Conservation (phyloP, 2,329 filamentous ascomycete species). For the Lecanosticta acicola region DNA sequence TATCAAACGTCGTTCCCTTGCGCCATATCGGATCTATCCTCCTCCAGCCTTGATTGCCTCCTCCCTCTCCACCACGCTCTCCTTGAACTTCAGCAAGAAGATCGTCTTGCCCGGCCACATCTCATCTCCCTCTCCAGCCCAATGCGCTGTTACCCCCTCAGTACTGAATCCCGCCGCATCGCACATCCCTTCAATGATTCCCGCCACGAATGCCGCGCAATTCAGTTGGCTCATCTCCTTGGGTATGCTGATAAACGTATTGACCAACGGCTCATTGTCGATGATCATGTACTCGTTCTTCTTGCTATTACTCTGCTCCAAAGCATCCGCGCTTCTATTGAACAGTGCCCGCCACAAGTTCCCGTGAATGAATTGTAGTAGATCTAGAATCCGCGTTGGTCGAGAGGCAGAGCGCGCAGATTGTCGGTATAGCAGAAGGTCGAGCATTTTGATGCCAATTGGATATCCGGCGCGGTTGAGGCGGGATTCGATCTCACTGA, state of each 20-base stretch:
- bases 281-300: constrained; percentile 98
- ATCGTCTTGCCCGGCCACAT: constrained; percentile 97
- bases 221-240: constrained; percentile 95
- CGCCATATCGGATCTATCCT: constrained; percentile 23
- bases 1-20: neutral
- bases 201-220: constrained; percentile 91
- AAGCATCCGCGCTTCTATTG: constrained; percentile 78
- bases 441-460: constrained; percentile 87
- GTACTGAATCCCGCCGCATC: constrained; percentile 88
- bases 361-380: constrained; percentile 93
- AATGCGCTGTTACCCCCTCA: constrained; percentile 77
- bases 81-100: constrained; percentile 86
- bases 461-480: constrained; percentile 62
- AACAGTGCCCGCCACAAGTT: constrained; percentile 91
- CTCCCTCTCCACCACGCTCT: constrained; percentile 89
- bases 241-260: constrained; percentile 86
- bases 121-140: constrained; percentile 51
- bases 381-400: constrained; percentile 79
- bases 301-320: constrained; percentile 81
- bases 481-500: constrained; percentile 73
- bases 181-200: constrained; percentile 91
- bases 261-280: constrained; percentile 95
- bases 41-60: constrained; percentile 41
- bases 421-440: constrained; percentile 85
- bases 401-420: constrained; percentile 61